Evolutionary conservation across 1,284 basidiomycete species (phyloP).

Genomic region (Porodaedalea pini): DNA sequence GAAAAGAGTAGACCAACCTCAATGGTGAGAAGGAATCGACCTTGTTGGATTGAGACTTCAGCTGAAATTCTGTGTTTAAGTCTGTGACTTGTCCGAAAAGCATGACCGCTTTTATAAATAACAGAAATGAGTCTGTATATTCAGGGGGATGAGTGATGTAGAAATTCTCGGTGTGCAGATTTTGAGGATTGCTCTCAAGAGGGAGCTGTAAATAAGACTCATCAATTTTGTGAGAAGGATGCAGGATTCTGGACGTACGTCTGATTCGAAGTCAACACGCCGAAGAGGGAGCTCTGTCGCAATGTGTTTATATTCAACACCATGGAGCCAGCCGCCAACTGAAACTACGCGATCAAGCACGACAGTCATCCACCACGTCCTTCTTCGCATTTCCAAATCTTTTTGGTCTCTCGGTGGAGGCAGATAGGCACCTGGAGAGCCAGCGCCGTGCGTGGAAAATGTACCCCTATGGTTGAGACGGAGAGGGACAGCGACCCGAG

Average conservation of each 20-base stretch:
- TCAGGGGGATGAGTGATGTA: slow-evolving; percentile 65
- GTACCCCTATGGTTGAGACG: slow-evolving; percentile 80
- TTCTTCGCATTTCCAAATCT: slow-evolving; percentile 70
- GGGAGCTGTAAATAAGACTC: slow-evolving; percentile 14
- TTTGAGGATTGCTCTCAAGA: slow-evolving; percentile 68
- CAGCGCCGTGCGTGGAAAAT: slow-evolving; percentile 61
- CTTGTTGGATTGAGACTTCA: slow-evolving; percentile 50
- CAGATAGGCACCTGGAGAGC: slow-evolving; percentile 72
- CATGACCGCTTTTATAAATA: slow-evolving; percentile 78
- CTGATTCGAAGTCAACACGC: slow-evolving; percentile 66
- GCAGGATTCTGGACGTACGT: slow-evolving; percentile 44
- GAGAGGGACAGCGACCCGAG: slow-evolving; percentile 78
- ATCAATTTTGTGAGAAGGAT: slow-evolving; percentile 15
- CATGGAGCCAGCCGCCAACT: slow-evolving; percentile 85
- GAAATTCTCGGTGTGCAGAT: slow-evolving; percentile 55
- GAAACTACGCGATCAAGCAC: slow-evolving; percentile 80
- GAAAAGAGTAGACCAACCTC: neutral
- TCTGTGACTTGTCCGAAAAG: slow-evolving; percentile 79
- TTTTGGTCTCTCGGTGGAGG: slow-evolving; percentile 68
- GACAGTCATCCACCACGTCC: slow-evolving; percentile 87
- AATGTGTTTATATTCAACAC: slow-evolving; percentile 73
- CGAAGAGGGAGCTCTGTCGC: slow-evolving; percentile 77
- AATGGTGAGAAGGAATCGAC: slow-evolving; percentile 35
- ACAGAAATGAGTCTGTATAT: slow-evolving; percentile 75
- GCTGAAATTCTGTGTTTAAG: slow-evolving; percentile 69